These are phyloP conservation scores for Austroboletus olivaceoglutinosus DNA, from an alignment of 1,284 basidiomycete genomes.

Conservation along the genomic window DNA sequence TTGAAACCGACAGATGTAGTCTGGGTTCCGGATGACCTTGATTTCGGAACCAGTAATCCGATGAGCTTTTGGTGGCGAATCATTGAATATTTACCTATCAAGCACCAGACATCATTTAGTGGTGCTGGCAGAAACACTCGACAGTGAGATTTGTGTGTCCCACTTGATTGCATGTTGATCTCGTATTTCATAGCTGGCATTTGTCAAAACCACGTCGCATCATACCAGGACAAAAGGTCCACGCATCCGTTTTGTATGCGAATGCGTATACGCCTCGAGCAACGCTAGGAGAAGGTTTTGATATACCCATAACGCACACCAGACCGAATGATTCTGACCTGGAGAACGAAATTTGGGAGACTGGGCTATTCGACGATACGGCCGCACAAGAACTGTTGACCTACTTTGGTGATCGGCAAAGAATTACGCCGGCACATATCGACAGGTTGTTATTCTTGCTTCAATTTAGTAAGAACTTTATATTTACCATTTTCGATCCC, in stretches of 20 bases:
- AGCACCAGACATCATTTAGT: constrained; percentile 15
- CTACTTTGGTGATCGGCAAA: constrained; percentile 8
- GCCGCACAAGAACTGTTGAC: constrained; percentile 17
- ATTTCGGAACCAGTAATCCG: constrained; percentile 18
- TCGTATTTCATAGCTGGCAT: constrained; percentile 16
- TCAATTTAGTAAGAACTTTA: constrained; percentile 18
- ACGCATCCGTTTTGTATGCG: constrained; percentile 29
- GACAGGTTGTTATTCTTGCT: constrained; percentile 32
- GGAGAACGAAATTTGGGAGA: constrained; percentile 23
- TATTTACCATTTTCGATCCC: background rate
- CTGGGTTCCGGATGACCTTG: constrained; percentile 14
- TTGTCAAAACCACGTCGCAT: constrained; percentile 23
- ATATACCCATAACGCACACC: constrained; percentile 17
- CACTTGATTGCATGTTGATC: background rate
- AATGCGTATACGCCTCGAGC: constrained; percentile 26
- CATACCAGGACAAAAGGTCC: constrained; percentile 32
- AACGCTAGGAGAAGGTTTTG: constrained; percentile 27
- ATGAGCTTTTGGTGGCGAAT: constrained; percentile 17
- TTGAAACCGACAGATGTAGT: constrained; percentile 17
- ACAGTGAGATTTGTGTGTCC: background rate
- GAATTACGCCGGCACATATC: constrained; percentile 21
- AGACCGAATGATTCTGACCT: constrained; percentile 4
- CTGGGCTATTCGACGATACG: constrained; percentile 23
- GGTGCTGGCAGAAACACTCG: constrained; percentile 7
- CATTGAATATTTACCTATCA: constrained; percentile 22